Evolutionary conservation across 768 basidiomycete genomes (phyloP).

Genomic region (Boletus patriciae): DNA sequence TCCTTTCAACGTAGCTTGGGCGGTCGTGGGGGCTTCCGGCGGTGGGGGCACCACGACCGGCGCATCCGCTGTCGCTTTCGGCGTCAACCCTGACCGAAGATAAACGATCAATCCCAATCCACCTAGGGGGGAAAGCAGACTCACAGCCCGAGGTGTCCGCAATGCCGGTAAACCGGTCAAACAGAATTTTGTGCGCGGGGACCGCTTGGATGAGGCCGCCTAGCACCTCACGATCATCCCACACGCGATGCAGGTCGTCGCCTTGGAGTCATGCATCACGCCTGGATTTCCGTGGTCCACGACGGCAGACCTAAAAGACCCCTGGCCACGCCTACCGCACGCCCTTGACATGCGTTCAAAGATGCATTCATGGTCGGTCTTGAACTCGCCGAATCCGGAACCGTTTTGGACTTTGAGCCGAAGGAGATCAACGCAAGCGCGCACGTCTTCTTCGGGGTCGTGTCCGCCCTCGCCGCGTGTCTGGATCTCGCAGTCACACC

Average conservation of each 20-base stretch:
- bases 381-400: constrained; percentile 82
- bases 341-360: constrained; percentile 80
- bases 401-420: constrained; percentile 78
- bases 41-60: constrained; percentile 22
- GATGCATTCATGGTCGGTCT: constrained; percentile 80
- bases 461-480: constrained; percentile 82
- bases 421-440: constrained; percentile 83
- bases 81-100: constrained; percentile 55
- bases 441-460: constrained; percentile 92
- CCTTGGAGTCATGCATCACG: constrained; percentile 84
- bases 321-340: constrained; percentile 39
- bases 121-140: constrained; percentile 26
- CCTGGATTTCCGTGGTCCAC: constrained; percentile 84
- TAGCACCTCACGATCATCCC: constrained; percentile 75
- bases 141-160: constrained; percentile 82
- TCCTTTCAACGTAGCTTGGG: constrained; percentile 53
- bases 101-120: neutral
- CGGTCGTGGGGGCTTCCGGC: constrained; percentile 34
- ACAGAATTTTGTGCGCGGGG: constrained; percentile 74
- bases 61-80: constrained; percentile 46
- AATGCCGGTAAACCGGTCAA: constrained; percentile 80
- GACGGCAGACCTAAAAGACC: constrained; percentile 59
- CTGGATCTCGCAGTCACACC: constrained; percentile 91
- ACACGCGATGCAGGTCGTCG: constrained; percentile 74
- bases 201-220: constrained; percentile 61